Evolutionary conservation across 805 yeast species (phyloP).

Genomic region (Candida boleticola): DNA sequence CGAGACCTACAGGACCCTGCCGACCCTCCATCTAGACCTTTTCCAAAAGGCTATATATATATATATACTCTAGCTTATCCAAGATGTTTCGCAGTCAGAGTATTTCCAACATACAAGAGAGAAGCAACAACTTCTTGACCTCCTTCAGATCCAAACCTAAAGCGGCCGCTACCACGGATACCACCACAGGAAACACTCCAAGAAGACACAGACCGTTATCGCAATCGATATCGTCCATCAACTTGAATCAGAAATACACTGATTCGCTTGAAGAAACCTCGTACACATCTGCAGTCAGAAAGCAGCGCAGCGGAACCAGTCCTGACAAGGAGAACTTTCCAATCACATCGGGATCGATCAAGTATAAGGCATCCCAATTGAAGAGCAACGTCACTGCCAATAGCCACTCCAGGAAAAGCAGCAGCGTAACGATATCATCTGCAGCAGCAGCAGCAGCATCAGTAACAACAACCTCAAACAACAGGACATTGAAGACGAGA

Average conservation of each 20-base stretch:
- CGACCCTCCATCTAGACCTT: no score
- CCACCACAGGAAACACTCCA: background rate
- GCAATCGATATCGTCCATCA: slow-evolving; percentile 8
- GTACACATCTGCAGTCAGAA: slow-evolving; percentile 11
- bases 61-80: background rate
- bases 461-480: background rate
- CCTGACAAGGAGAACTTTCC: slow-evolving; percentile 15
- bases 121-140: slow-evolving; percentile 14
- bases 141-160: slow-evolving; percentile 13
- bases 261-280: slow-evolving; percentile 1
- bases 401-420: background rate
- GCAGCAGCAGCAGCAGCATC: background rate
- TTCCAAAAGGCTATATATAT: background rate
- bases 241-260: slow-evolving; percentile 9
- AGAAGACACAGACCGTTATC: slow-evolving; percentile 10
- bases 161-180: slow-evolving; percentile 4
- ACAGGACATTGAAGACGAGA: slow-evolving; percentile 14
- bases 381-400: background rate
- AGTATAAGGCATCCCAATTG: background rate
- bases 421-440: no score
- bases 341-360: background rate
- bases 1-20: no score
- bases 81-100: slow-evolving; percentile 28
- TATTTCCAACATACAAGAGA: slow-evolving; percentile 20
- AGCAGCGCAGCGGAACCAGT: slow-evolving; percentile 5